Evolutionary conservation across 2,329 filamentous ascomycete species (phyloP).

Genomic region (Scytalidium lignicola): DNA sequence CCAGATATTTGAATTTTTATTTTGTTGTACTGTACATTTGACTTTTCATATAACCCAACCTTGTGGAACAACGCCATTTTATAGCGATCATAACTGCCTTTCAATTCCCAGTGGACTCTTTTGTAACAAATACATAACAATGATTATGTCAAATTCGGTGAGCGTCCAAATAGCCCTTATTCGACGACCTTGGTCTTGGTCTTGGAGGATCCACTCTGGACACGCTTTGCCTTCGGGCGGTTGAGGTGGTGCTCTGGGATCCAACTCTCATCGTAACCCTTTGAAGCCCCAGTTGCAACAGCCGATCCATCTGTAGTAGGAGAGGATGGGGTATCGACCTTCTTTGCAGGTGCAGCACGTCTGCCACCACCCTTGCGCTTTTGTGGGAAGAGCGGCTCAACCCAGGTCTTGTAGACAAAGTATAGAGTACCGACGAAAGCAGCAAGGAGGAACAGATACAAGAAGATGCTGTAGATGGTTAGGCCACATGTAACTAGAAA

Average conservation of each 20-base stretch:
- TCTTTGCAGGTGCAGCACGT: slow-evolving; percentile 59
- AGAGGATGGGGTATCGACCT: slow-evolving; percentile 56
- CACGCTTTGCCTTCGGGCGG: slow-evolving; percentile 67
- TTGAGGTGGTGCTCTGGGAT: slow-evolving; percentile 66
- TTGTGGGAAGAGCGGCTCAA: slow-evolving; percentile 92
- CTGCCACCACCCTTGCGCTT: slow-evolving; percentile 52
- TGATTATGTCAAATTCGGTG: slow-evolving; percentile 13
- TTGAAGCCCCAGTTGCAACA: slow-evolving; percentile 23
- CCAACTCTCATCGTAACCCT: slow-evolving; percentile 29
- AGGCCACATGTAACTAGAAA: slow-evolving; percentile 14
- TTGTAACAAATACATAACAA: slow-evolving; percentile 7
- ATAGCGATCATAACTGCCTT: neutral
- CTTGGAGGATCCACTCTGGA: slow-evolving; percentile 47
- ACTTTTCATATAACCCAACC: neutral
- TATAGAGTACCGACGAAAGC: slow-evolving; percentile 77
- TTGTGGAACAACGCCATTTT: neutral
- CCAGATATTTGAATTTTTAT: neutral
- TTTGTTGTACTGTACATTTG: slow-evolving; percentile 5
- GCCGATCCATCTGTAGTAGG: slow-evolving; percentile 53
- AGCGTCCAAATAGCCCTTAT: slow-evolving; percentile 16
- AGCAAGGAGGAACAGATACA: slow-evolving; percentile 84
- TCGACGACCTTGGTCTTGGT: slow-evolving; percentile 18
- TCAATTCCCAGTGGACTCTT: neutral
- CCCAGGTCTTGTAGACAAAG: slow-evolving; percentile 98
- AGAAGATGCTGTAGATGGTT: slow-evolving; percentile 69